phyloP scores from a whole-genome alignment of 768 basidiomycete species.

The Lepiota subincarnata region DNA sequence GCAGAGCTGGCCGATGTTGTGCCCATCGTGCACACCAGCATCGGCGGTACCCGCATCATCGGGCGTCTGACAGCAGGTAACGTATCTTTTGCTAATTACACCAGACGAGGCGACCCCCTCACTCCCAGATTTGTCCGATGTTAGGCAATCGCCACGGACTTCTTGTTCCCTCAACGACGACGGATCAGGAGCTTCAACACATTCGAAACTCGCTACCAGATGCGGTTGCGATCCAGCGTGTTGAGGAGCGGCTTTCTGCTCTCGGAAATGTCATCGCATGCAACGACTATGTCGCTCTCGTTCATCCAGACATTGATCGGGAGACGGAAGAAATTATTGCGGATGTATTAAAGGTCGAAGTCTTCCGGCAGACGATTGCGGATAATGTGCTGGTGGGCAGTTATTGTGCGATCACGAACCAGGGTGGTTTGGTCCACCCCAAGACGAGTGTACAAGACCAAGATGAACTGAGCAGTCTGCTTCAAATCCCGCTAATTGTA shows the following conservation, averaged over 20 bases:
- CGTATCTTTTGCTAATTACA: slow-evolving; percentile 14
- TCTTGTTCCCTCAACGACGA: slow-evolving; percentile 91
- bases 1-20: slow-evolving; percentile 83
- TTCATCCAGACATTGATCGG: slow-evolving; percentile 96
- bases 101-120: background rate
- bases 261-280: slow-evolving; percentile 98
- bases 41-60: slow-evolving; percentile 90
- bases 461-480: slow-evolving; percentile 89
- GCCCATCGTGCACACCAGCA: slow-evolving; percentile 94
- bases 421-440: slow-evolving; percentile 97
- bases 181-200: slow-evolving; percentile 98
- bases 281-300: slow-evolving; percentile 98
- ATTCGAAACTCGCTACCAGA: slow-evolving; percentile 94
- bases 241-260: slow-evolving; percentile 95
- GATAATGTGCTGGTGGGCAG: slow-evolving; percentile 96
- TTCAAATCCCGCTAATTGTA: slow-evolving; percentile 94
- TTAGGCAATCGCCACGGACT: slow-evolving; percentile 94
- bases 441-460: slow-evolving; percentile 97
- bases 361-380: slow-evolving; percentile 96
- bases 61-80: slow-evolving; percentile 89
- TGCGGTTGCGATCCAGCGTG: slow-evolving; percentile 87
- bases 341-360: slow-evolving; percentile 97
- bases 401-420: slow-evolving; percentile 93
- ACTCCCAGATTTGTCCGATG: background rate
- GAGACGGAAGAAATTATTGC: slow-evolving; percentile 99